Conservation (phyloP, 257 asterid genomes). For the Coffea canephora region DNA sequence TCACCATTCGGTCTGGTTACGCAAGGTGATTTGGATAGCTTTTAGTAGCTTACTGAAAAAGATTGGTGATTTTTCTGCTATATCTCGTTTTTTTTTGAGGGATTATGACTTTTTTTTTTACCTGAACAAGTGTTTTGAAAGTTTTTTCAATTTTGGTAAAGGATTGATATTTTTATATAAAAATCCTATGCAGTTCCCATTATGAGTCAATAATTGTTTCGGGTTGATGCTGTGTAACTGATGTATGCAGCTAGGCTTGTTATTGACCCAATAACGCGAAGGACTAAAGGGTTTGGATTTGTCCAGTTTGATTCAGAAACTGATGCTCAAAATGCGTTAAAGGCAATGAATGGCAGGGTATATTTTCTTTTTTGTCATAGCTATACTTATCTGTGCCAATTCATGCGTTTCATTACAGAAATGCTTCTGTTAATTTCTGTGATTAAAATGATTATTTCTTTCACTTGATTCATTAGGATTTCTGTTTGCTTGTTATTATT, state of each 20-base stretch:
- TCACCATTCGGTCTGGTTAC: constrained; percentile 57
- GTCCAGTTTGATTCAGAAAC: constrained; percentile 54
- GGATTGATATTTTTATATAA: background rate
- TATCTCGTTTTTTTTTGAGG: background rate
- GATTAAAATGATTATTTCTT: background rate
- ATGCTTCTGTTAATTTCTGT: background rate
- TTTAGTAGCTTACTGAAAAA: background rate
- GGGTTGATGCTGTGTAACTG: background rate
- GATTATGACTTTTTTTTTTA: background rate
- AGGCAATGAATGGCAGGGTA: constrained; percentile 69
- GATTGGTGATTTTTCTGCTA: background rate
- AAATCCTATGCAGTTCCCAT: background rate
- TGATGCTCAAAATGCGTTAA: constrained; percentile 59
- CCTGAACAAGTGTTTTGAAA: too few species aligned
- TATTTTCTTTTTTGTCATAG: background rate
- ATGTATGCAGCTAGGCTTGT: constrained; percentile 55
- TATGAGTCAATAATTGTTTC: background rate
- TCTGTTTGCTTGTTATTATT: background rate
- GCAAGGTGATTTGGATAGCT: constrained; percentile 39
- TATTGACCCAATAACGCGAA: constrained; percentile 52
- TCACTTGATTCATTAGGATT: background rate
- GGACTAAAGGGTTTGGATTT: constrained; percentile 79
- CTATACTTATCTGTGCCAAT: background rate
- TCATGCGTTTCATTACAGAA: background rate
- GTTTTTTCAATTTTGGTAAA: background rate